phyloP scores from a whole-genome alignment of 2,329 filamentous ascomycete genomes.

The Colletotrichum magnum region DNA sequence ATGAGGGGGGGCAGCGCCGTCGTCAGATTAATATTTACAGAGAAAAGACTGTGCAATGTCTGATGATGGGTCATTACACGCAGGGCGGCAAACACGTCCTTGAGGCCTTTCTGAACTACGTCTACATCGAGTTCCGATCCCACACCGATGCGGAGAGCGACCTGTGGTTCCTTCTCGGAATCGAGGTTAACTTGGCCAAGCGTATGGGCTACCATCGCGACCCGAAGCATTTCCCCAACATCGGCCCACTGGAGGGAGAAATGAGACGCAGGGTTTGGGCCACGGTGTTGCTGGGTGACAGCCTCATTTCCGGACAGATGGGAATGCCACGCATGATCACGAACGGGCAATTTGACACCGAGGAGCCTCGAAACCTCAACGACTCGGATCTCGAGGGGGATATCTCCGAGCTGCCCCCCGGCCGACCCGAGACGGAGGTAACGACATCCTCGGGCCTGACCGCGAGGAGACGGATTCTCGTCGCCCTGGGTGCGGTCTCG shows the following conservation, averaged over 20 bases:
- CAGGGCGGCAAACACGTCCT: conserved; percentile 39
- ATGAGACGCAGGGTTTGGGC: conserved; percentile 62
- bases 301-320: conserved; percentile 59
- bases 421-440: conserved; percentile 48
- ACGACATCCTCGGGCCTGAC: conserved; percentile 46
- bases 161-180: conserved; percentile 50
- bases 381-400: conserved; percentile 58
- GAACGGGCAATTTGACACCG: conserved; percentile 56
- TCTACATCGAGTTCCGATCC: conserved; percentile 30
- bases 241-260: conserved; percentile 58
- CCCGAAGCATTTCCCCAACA: conserved; percentile 55
- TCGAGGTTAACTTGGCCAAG: conserved; percentile 52
- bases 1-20: conserved; percentile 42
- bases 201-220: conserved; percentile 62
- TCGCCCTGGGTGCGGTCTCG: conserved; percentile 44
- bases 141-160: conserved; percentile 25
- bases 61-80: conserved; percentile 50
- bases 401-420: conserved; percentile 53
- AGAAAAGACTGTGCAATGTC: conserved; percentile 46
- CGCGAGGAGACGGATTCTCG: conserved; percentile 41
- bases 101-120: conserved; percentile 34
- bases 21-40: conserved; percentile 44
- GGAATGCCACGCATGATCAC: conserved; percentile 61
- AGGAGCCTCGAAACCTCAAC: conserved; percentile 58
- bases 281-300: conserved; percentile 56